A percentile compares a stretch with the other conserved stretches of the same genome.
Evolutionary conservation across 768 basidiomycete species (phyloP).

Genomic region (Tulasnella sp.): DNA sequence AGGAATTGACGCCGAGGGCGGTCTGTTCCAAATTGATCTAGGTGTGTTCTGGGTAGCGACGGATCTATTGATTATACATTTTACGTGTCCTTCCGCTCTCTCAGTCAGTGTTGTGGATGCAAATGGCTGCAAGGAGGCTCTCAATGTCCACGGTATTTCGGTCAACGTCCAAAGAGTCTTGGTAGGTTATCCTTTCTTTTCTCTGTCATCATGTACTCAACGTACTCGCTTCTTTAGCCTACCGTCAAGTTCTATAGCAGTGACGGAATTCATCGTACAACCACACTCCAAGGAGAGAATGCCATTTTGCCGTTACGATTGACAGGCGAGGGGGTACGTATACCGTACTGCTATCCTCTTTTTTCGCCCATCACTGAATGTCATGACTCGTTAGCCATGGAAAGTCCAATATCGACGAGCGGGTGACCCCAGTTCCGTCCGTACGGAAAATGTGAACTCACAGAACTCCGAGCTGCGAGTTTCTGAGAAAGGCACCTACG

Average conservation of each 20-base stretch:
- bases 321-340: conserved; percentile 77
- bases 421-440: conserved; percentile 33
- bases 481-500: conserved; percentile 63
- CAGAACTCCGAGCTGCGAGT: conserved; percentile 67
- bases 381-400: conserved; percentile 61
- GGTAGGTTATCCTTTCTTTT: conserved; percentile 33
- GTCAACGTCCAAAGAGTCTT: conserved; percentile 76
- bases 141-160: conserved; percentile 64
- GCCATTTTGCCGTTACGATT: conserved; percentile 70
- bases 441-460: conserved; percentile 36
- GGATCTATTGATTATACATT: too few relatives aligned
- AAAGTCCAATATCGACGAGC: conserved; percentile 55
- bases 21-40: conserved; percentile 67
- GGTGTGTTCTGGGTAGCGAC: conserved; percentile 32
- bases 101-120: conserved; percentile 76
- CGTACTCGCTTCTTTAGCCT: conserved; percentile 39
- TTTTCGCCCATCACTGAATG: neutral
- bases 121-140: conserved; percentile 68
- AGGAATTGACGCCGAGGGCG: conserved; percentile 53
- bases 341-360: neutral
- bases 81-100: neutral
- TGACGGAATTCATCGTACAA: conserved; percentile 42
- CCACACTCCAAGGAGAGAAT: conserved; percentile 61
- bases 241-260: conserved; percentile 78
- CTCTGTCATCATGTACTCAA: neutral